Base-by-base conservation (phyloP, 768 basidiomycete genomes). In the Trametes elegans region DNA sequence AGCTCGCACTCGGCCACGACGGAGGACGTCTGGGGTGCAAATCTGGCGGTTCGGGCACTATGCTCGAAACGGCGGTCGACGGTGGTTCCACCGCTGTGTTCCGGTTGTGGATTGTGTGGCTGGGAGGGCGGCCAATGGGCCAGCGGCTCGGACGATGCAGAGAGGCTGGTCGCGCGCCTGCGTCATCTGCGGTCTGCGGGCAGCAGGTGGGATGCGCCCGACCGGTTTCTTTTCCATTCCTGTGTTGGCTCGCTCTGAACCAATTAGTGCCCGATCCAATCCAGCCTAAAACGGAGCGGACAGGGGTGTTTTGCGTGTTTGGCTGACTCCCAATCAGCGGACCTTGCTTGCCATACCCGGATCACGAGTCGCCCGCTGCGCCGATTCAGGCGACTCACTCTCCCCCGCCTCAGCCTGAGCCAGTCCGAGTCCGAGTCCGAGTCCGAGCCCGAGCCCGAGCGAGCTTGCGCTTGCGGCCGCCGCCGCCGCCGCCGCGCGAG, bases 291-390 rank as follows among this genome's bases (percentile, higher is more conserved):
- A 58, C 57, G 51, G 51, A 58, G 52, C 21, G 51, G 46, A 42
- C 48, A 47, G 57, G 49, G 45, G 49, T 40, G 49, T 44, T 16
- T 49, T 48, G 48, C 52, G 56, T 51, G 51, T 49, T 46, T 53
- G 46, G 44, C 54, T 36, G 50, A 63, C 64, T 67, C 68, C 67
- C 61, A 53, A 57, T 51, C 53, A 45, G 40, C 60, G 67, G 66
- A 49, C 47, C 66, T 28, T 39, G 49, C 53, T 54, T 62, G 51
- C 67, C 64, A 55, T 57, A 39, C 57, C 62, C 62, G 66, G 66
- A 64, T 68, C 65, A 65, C 59, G 57, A 43, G 59, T 52, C 47
- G 54, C 35, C 43, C 60, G 60, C 63, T 44, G 55, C 55, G 52
- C 59, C 56, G 54, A 43, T 27, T 55, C 34, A 26, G 42, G 14